These are phyloP conservation scores for Auriscalpium vulgare DNA, from an alignment of 768 basidiomycete genomes.

Conservation along the genomic window DNA sequence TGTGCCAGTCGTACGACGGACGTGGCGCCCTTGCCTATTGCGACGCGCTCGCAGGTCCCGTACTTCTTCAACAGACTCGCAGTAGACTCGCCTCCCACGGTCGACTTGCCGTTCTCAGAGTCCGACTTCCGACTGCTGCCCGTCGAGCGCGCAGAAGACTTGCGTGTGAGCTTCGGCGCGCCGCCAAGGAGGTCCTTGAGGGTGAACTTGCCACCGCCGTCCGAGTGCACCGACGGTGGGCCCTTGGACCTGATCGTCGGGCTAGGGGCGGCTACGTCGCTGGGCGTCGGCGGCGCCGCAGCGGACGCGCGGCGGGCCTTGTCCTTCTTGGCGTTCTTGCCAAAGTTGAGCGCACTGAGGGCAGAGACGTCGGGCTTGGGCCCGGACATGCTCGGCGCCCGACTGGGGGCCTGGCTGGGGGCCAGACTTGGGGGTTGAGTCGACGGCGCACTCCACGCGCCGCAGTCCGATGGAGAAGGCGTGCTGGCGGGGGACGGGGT, in stretches of 20 bases:
- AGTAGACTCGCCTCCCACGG: constrained; percentile 39
- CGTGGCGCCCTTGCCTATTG: constrained; percentile 98
- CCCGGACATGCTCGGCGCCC: constrained; percentile 27
- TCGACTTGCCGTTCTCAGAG: constrained; percentile 45
- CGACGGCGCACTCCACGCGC: constrained; percentile 53
- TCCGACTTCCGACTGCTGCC: constrained; percentile 59
- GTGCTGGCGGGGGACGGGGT: constrained; percentile 33
- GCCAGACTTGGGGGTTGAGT: constrained; percentile 53
- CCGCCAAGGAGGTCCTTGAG: constrained; percentile 74
- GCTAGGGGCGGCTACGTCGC: constrained; percentile 23
- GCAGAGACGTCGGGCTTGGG: constrained; percentile 11
- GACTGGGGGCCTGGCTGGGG: constrained; percentile 37
- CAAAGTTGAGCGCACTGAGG: background rate
- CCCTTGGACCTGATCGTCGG: constrained; percentile 28
- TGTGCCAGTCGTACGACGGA: constrained; percentile 94
- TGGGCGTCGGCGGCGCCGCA: constrained; percentile 6
- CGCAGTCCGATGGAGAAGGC: constrained; percentile 50
- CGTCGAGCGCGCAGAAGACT: constrained; percentile 63
- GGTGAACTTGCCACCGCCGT: constrained; percentile 65
- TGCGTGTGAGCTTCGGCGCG: constrained; percentile 70
- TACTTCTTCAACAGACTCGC: constrained; percentile 79
- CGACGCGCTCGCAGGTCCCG: constrained; percentile 92
- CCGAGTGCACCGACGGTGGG: constrained; percentile 43
- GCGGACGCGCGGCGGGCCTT: background rate
- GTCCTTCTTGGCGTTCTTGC: background rate